Base-by-base conservation (phyloP, 1,139 yeast genomes). In the Pichia cactophila region DNA sequence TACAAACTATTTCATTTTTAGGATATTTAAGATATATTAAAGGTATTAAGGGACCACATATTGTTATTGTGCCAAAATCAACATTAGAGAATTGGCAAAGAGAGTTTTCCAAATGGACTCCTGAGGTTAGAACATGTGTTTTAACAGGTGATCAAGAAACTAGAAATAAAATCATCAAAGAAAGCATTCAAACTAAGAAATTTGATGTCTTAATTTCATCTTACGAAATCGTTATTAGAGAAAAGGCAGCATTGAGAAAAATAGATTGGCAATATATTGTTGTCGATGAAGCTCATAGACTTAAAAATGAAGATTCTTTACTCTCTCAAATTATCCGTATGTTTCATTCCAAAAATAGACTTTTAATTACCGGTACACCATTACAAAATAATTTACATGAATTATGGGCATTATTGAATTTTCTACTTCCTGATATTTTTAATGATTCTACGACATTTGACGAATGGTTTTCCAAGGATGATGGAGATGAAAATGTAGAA, bases 1-100 rank as follows among this genome's bases (percentile, higher is more conserved):
- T 92, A 53, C 98, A 92, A 66, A 88, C 97, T 0, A 88, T 92
- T 53, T 81, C 97, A 6, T 85, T 85, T 58, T 68, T 85, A 48
- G 92, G 92, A 1, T 84, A 81, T 59, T 68, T 85, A 46, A 72
- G 92, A 54, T 83, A 79, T 60, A 67, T 78, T 48, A 78, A 74
- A 57, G 69, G 75, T 14, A 72, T 81, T 37, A 76, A 73, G 51
- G 94, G 94, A 0, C 94, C 92, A 1, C 87, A 81, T 63, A 70
- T 85, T 55, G 80, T 85, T 29, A 75, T 85, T 54, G 86, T 83
- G 1, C 94, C 94, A 3, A 85, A 85, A 66, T 82, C 89, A 2
- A 85, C 94, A 0, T 70, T 85, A 56, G 89, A 85, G 58, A 85
- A 85, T 61, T 85, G 94, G 94, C 73, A 78, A 45, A 72, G 92